Evolutionary conservation across 2,329 filamentous ascomycete genomes (phyloP).

Genomic region (Graphilbum sp.): DNA sequence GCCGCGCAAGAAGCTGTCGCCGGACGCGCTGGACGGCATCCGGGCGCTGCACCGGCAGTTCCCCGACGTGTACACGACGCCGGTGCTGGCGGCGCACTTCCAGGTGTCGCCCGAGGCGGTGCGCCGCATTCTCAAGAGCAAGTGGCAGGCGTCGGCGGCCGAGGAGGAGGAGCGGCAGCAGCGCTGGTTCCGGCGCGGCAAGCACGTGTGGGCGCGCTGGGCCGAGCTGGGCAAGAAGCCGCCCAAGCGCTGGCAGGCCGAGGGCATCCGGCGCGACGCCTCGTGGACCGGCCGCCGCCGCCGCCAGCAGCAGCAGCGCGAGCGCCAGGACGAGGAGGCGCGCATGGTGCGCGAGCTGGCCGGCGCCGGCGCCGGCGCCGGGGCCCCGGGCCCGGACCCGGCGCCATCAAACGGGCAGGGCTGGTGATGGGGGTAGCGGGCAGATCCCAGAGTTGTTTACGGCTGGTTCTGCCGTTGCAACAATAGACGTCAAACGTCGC

Average conservation of each 20-base stretch:
- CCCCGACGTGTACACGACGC: slow-evolving; percentile 60
- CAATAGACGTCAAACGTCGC: too few species aligned
- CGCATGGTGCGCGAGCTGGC: background rate
- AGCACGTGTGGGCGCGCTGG: slow-evolving; percentile 40
- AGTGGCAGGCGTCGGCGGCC: slow-evolving; percentile 47
- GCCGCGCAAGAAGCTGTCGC: slow-evolving; percentile 74
- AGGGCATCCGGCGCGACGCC: slow-evolving; percentile 20
- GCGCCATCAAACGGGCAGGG: too few species aligned
- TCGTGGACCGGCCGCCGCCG: slow-evolving; percentile 7
- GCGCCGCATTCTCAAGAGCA: slow-evolving; percentile 67
- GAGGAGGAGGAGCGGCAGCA: slow-evolving; percentile 40
- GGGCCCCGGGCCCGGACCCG: too few species aligned
- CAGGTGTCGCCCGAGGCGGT: slow-evolving; percentile 77
- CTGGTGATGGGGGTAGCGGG: too few species aligned
- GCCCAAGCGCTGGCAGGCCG: slow-evolving; percentile 40
- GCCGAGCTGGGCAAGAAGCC: slow-evolving; percentile 46
- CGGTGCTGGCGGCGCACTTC: slow-evolving; percentile 60
- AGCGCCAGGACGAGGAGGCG: background rate
- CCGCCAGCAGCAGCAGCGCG: slow-evolving; percentile 1
- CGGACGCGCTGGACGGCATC: slow-evolving; percentile 83
- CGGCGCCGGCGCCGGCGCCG: background rate
- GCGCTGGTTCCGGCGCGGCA: slow-evolving; percentile 45
- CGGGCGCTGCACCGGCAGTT: slow-evolving; percentile 64
- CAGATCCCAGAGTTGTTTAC: too few species aligned
- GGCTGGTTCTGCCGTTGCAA: too few species aligned